phyloP scores from a whole-genome alignment of 1,139 yeast species.

The Yamadazyma aaseri region DNA sequence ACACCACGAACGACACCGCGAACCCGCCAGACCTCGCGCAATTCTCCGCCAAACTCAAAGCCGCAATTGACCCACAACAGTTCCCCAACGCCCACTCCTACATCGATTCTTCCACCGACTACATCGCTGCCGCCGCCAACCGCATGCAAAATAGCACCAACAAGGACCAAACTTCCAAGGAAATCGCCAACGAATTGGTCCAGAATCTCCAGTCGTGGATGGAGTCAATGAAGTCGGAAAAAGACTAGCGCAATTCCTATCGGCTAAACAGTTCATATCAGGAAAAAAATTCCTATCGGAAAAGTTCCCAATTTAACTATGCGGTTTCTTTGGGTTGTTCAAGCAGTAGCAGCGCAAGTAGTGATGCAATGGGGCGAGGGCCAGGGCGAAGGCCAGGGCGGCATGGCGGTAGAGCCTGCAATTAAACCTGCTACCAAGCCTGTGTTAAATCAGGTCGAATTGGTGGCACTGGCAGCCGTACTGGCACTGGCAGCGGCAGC shows the following conservation, averaged over 20 bases:
- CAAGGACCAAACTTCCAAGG: slow-evolving; percentile 35
- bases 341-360: no score
- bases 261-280: no score
- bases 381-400: neutral
- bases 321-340: no score
- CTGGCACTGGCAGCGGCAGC: neutral
- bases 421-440: no score
- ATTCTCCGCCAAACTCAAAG: slow-evolving; percentile 8
- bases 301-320: no score
- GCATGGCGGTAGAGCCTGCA: no score
- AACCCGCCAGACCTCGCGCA: no score
- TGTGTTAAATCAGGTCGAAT: no score
- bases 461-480: no score
- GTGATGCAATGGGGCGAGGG: no score
- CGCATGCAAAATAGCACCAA: slow-evolving; percentile 33
- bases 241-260: slow-evolving; percentile 2
- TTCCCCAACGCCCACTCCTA: slow-evolving; percentile 15
- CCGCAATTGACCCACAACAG: slow-evolving; percentile 12
- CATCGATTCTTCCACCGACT: slow-evolving; percentile 29
- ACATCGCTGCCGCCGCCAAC: slow-evolving; percentile 26
- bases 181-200: slow-evolving; percentile 39
- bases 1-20: no score
- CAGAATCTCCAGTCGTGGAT: slow-evolving; percentile 31
- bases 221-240: slow-evolving; percentile 17
- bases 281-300: no score